Evolutionary conservation across 495 filamentous ascomycete species (phyloP).

Genomic region (Cercophora scortea): DNA sequence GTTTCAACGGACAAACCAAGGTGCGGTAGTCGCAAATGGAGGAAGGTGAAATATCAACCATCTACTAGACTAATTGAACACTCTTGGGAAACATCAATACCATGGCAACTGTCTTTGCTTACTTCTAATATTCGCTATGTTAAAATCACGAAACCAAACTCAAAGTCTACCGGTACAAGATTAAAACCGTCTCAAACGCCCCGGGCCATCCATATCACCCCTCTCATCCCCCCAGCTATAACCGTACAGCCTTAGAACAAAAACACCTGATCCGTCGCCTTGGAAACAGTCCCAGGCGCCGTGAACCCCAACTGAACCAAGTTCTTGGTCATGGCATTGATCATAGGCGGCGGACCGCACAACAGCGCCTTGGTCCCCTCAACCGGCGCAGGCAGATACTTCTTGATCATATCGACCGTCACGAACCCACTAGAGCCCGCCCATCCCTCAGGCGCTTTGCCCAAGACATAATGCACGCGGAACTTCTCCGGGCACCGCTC

Average conservation of each 20-base stretch:
- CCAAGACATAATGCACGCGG: constrained; percentile 39
- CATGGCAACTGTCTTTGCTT: too few relatives aligned
- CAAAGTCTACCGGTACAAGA: too few relatives aligned
- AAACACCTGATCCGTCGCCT: constrained; percentile 78
- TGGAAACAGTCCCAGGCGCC: constrained; percentile 67
- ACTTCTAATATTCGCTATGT: too few relatives aligned
- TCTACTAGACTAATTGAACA: too few relatives aligned
- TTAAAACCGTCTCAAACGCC: too few relatives aligned
- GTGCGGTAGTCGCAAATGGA: too few relatives aligned
- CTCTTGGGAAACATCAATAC: too few relatives aligned
- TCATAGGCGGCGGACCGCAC: constrained; percentile 78
- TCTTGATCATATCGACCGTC: constrained; percentile 21
- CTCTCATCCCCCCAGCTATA: too few relatives aligned
- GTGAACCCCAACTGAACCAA: constrained; percentile 65
- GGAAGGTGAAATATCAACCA: too few relatives aligned
- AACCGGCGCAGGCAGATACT: constrained; percentile 15
- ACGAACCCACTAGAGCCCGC: constrained; percentile 23
- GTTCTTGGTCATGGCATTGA: constrained; percentile 80
- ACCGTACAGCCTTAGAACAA: constrained; percentile 49
- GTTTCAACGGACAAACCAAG: too few relatives aligned
- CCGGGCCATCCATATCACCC: too few relatives aligned
- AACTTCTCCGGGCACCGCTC: constrained; percentile 32
- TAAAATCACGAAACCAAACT: too few relatives aligned
- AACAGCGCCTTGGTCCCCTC: constrained; percentile 65
- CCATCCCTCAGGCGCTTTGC: constrained; percentile 24